phyloP scores from a whole-genome alignment of 2,329 filamentous ascomycete genomes.

The Eutypa lata region DNA sequence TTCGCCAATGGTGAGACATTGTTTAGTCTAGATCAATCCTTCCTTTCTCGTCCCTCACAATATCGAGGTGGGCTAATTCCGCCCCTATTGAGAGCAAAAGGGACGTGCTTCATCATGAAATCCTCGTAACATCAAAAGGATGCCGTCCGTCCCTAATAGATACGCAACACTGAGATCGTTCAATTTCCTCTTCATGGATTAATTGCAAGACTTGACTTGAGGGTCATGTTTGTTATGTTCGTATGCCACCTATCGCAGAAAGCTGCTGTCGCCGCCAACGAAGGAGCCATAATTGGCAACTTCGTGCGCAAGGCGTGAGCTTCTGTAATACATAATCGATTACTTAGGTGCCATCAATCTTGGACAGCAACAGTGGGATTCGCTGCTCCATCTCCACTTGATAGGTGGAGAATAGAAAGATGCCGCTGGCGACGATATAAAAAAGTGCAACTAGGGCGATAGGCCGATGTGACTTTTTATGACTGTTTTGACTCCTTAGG shows the following conservation, averaged over 20 bases:
- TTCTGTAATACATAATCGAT: neutral
- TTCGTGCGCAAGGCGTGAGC: no score
- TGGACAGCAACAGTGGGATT: neutral
- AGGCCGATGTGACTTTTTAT: constrained; percentile 10
- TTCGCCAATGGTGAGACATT: constrained; percentile 8
- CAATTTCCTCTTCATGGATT: neutral
- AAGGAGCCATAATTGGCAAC: no score
- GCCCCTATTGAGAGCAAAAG: neutral
- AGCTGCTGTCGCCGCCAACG: neutral
- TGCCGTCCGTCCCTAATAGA: neutral
- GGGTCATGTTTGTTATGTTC: neutral
- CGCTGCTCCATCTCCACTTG: neutral
- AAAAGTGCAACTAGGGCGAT: constrained; percentile 4
- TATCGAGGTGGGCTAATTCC: neutral
- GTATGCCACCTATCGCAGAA: neutral
- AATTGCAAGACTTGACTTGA: neutral
- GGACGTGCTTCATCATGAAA: neutral
- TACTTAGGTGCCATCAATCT: neutral
- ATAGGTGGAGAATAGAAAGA: neutral
- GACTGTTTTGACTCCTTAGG: constrained; percentile 41
- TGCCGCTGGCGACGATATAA: neutral
- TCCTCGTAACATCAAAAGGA: neutral
- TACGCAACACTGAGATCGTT: neutral
- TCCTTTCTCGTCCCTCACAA: neutral
- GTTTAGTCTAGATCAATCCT: constrained; percentile 5